Evolutionary conservation across 495 filamentous ascomycete genomes (phyloP).

Genomic region (Penicillium verhagenii): DNA sequence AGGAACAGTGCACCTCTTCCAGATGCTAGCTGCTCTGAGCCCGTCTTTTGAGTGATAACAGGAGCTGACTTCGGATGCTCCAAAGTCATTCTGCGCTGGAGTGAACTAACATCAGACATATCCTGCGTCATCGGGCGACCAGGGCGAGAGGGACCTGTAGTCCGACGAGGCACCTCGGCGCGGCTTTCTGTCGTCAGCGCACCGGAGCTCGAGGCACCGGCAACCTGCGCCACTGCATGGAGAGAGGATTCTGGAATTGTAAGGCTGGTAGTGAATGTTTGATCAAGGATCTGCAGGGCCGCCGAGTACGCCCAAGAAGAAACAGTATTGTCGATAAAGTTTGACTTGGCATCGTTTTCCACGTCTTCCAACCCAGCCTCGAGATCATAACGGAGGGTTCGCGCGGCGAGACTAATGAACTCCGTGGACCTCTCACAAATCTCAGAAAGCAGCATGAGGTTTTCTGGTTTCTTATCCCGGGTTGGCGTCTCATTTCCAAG

Average conservation of each 20-base stretch:
- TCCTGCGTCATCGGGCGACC: slow-evolving; percentile 35
- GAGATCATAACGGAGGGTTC: slow-evolving; percentile 76
- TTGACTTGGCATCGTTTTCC: slow-evolving; percentile 31
- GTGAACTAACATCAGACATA: slow-evolving; percentile 22
- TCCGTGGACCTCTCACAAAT: slow-evolving; percentile 74
- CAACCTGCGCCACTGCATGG: slow-evolving; percentile 30
- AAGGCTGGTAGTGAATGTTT: slow-evolving; percentile 68
- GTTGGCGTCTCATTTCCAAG: slow-evolving; percentile 19
- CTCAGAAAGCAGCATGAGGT: slow-evolving; percentile 73
- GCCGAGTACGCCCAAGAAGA: slow-evolving; percentile 83
- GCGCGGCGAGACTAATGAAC: slow-evolving; percentile 76
- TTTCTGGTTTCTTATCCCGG: slow-evolving; percentile 59
- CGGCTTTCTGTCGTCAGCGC: slow-evolving; percentile 39
- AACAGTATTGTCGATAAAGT: slow-evolving; percentile 76
- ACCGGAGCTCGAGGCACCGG: slow-evolving; percentile 21
- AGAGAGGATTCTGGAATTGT: slow-evolving; percentile 62
- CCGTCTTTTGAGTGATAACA: slow-evolving; percentile 49
- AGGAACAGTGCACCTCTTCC: slow-evolving; percentile 75
- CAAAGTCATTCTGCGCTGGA: slow-evolving; percentile 26
- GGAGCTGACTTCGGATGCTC: slow-evolving; percentile 32
- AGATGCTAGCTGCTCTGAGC: slow-evolving; percentile 80
- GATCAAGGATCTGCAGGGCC: slow-evolving; percentile 71
- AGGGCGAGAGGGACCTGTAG: slow-evolving; percentile 27
- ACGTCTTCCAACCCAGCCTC: slow-evolving; percentile 37
- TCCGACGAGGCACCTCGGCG: slow-evolving; percentile 41